phyloP scores from a whole-genome alignment of 495 filamentous ascomycete species.

The Cercophora sp. region DNA sequence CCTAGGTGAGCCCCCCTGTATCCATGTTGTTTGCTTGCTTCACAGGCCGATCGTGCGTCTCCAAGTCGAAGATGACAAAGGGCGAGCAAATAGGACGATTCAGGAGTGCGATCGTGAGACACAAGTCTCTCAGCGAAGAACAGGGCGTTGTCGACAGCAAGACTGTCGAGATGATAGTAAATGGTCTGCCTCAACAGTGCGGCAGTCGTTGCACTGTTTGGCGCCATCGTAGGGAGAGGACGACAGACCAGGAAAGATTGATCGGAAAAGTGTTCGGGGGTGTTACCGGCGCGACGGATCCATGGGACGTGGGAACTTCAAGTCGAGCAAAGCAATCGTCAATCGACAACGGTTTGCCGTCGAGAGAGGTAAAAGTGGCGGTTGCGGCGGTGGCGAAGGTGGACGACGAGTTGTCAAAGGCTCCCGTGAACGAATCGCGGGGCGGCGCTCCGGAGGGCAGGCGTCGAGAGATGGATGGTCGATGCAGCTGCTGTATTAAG shows the following conservation, averaged over 20 bases:
- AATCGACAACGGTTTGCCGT: no score
- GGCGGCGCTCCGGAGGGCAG: conserved; percentile 8
- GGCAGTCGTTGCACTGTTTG: conserved; percentile 60
- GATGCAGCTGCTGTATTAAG: conserved; percentile 34
- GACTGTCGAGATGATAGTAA: conserved; percentile 91
- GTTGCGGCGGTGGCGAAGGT: conserved; percentile 5
- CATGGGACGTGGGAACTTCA: conserved; percentile 26
- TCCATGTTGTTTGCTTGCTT: conserved; percentile 61
- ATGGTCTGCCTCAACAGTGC: conserved; percentile 78
- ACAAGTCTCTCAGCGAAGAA: conserved; percentile 85
- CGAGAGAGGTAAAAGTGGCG: no score
- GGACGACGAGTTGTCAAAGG: conserved; percentile 5
- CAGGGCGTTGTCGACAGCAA: conserved; percentile 78
- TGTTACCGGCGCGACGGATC: conserved; percentile 24
- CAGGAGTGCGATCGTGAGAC: conserved; percentile 74
- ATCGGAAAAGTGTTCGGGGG: no score
- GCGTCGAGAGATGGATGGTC: conserved; percentile 26
- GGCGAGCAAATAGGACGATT: conserved; percentile 77
- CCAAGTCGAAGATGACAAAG: conserved; percentile 80
- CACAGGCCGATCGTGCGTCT: conserved; percentile 62
- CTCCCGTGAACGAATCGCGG: conserved; percentile 7
- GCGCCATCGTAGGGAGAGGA: conserved; percentile 55
- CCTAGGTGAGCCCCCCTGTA: conserved; percentile 70
- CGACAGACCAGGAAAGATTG: conserved; percentile 16
- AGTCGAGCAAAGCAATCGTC: no score